phyloP scores from a whole-genome alignment of 2,329 filamentous ascomycete genomes.

The Stromatinia cepivora region DNA sequence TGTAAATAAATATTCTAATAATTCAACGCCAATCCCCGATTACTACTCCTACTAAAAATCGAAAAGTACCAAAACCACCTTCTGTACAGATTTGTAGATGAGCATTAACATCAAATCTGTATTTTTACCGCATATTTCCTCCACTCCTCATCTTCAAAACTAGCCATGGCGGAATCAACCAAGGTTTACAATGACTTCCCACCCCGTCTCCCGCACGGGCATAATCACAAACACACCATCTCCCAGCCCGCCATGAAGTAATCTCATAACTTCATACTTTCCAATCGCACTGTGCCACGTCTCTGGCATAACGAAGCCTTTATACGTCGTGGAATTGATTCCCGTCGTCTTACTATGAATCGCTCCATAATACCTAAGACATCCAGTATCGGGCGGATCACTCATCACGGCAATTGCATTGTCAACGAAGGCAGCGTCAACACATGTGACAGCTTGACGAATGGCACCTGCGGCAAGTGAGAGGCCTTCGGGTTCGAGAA shows the following conservation, averaged over 20 bases:
- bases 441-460: neutral
- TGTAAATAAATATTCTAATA: too few species aligned
- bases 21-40: neutral
- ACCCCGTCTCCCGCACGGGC: neutral
- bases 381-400: neutral
- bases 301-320: neutral
- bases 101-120: neutral
- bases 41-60: neutral
- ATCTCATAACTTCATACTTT: neutral
- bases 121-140: neutral
- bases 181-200: neutral
- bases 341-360: neutral
- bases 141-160: slow-evolving; percentile 1
- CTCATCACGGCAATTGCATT: slow-evolving; percentile 1
- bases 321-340: neutral
- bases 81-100: neutral
- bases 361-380: neutral
- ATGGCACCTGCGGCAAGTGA: neutral
- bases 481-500: neutral
- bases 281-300: neutral
- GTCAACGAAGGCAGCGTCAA: neutral
- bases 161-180: neutral
- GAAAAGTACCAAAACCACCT: neutral
- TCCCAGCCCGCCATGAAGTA: neutral
- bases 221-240: neutral